Percentiles rank a stretch among this genome's conserved stretches.
Evolutionary conservation across 208 protist genomes (phyloP).

Genomic region (Giardia muris): DNA sequence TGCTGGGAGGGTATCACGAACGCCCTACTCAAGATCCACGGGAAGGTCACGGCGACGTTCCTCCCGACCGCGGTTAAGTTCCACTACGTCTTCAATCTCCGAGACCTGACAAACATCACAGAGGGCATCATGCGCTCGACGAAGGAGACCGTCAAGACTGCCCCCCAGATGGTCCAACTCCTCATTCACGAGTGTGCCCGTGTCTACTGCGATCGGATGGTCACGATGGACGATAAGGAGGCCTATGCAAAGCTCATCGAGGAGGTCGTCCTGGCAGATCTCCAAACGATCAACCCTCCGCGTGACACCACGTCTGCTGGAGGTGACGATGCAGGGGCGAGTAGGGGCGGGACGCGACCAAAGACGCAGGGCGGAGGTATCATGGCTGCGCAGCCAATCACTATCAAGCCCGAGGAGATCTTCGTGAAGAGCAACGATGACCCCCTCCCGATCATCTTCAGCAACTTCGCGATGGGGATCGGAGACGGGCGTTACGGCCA

Average conservation of each 20-base stretch:
- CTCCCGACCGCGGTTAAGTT: conserved; percentile 91
- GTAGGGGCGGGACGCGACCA: neutral
- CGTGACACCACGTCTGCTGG: no score
- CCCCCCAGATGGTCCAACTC: conserved; percentile 63
- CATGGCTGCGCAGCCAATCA: neutral
- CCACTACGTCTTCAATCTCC: conserved; percentile 94
- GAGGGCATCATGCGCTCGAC: conserved; percentile 53
- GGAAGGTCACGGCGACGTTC: conserved; percentile 60
- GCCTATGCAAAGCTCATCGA: conserved; percentile 56
- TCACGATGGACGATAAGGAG: conserved; percentile 45
- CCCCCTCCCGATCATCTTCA: conserved; percentile 38
- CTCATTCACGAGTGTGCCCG: conserved; percentile 80
- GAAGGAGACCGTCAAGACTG: conserved; percentile 55
- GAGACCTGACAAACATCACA: conserved; percentile 84
- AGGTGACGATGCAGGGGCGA: neutral
- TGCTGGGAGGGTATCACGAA: conserved; percentile 39
- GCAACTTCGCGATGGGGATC: conserved; percentile 44
- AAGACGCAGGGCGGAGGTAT: neutral
- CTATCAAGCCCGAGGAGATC: neutral
- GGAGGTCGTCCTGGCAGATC: conserved; percentile 48
- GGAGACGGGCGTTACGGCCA: conserved; percentile 45
- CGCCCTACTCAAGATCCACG: conserved; percentile 52
- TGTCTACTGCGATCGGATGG: conserved; percentile 76
- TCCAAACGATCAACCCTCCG: neutral
- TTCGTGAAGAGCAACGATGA: neutral